Evolutionary conservation across 2,329 filamentous ascomycete species (phyloP), one percentile per base, ranked within the genome.

Genomic region (Phaeophleospora eucalypticola): DNA sequence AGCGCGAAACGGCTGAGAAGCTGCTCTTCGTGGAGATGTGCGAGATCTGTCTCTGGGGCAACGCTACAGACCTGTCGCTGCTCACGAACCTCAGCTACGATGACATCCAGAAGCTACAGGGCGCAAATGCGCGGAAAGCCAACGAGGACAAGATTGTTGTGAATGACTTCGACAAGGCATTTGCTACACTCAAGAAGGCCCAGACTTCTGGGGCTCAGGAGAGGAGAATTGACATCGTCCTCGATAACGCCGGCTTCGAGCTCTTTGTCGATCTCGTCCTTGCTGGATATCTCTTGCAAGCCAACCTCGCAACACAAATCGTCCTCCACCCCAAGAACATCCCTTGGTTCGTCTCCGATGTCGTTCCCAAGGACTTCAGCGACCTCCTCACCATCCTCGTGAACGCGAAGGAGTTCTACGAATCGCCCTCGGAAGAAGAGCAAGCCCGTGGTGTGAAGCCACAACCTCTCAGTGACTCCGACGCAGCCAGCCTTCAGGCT

Each of bases 301-400:
- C 89, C 0, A 87, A 86, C 0, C 80, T 98, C 4, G 93, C 93
- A 0, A 96, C 90, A 0, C 82, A 82, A 18, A 78, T 98, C 12
- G 83, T 97, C 16, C 78, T 98, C 8, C 90, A 95, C 62, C 90
- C 93, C 42, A 98, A 98, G 72, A 84, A 83, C 17, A 90, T 98
- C 48, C 93, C 93, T 1, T 98, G 93, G 93, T 98, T 97, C 65
- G 93, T 98, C 39, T 96, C 89, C 1, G 93, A 98, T 61, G 93
- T 97, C 3, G 70, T 95, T 9, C 90, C 91, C 0, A 77, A 74
- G 34, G 93, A 98, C 69, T 96, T 97, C 59, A 77, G 76, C 1
- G 82, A 84, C n/a, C 78, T 97, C 2, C 80, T 98, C 42, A 82
- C 80, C 53, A 87, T 86, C 3, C 78, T 98, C n/a, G 80, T 84